Evolutionary conservation across 179 eudicot species (phyloP), one percentile per base, ranked within the genome.

Genomic region (Drosera spatulata): DNA sequence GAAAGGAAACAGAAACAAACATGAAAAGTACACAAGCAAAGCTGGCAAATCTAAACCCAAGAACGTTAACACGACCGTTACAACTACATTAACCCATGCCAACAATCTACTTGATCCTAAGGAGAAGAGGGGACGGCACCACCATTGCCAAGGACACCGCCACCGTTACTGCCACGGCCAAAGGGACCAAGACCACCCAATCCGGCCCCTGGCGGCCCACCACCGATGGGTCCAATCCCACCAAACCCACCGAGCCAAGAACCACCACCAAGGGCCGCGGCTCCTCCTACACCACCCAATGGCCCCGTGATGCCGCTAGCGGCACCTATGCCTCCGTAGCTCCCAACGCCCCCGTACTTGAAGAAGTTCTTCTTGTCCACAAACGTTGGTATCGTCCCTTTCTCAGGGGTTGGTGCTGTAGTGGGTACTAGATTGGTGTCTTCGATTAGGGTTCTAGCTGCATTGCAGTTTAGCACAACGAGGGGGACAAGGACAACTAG

Each of bases 261-360:
- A 50, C 13, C 53, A 50, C 2, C 53, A 50, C 53, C 53, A 4
- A 50, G 10, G 10, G 1, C 63, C 6, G 44, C 54, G 4, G 54
- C 63, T 2, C 48, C 63, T 37, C 45, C 63, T 0, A 53, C 44
- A 1, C 63, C 63, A 2, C 63, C 63, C 10, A 60, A 48, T 2
- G 54, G 54, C 11, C 63, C 63, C 0, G 13, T 14, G 1, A 50
- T 6, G 1, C 53, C 53, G n/a, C 13, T 4, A 14, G 53, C 53
- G 13, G 4, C 53, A 14, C 53, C 53, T 50, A 50, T 10, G n/a
- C 53, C 53, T 1, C 53, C 53, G 53, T 7, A 50, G 12, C 53
- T 50, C 4, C 53, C 53, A 1, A 50, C 1, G n/a, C 53, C 53
- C 2, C 53, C 53, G n/a, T 7, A 50, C 10, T 4, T 10, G 13